These are phyloP conservation scores for Phytophthora citricola DNA, from an alignment of 352 stramenopile genomes.

Conservation along the genomic window DNA sequence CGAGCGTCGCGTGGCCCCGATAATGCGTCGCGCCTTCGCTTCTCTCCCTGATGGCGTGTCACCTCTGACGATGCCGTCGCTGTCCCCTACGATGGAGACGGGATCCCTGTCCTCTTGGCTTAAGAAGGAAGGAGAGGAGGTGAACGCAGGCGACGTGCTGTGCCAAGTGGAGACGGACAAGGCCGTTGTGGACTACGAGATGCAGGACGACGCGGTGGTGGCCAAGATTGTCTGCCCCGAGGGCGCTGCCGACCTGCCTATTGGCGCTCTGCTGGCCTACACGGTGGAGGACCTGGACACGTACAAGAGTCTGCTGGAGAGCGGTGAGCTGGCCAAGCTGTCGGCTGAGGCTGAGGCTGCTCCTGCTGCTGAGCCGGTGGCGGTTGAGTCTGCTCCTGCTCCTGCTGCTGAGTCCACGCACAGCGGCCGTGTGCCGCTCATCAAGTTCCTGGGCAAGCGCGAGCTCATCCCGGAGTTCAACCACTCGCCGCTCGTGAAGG, in stretches of 20 bases:
- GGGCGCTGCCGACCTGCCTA: slow-evolving; percentile 90
- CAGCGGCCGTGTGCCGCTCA: slow-evolving; percentile 61
- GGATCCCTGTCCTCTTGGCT: slow-evolving; percentile 96
- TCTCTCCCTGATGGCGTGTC: slow-evolving; percentile 78
- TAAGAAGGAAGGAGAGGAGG: slow-evolving; percentile 90
- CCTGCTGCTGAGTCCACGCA: slow-evolving; percentile 18
- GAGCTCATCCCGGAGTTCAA: slow-evolving; percentile 59
- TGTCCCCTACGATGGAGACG: slow-evolving; percentile 97
- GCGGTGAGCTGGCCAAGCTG: slow-evolving; percentile 61
- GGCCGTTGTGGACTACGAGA: slow-evolving; percentile 98
- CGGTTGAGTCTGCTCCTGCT: slow-evolving; percentile 2
- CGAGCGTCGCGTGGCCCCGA: slow-evolving; percentile 19
- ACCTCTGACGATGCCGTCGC: slow-evolving; percentile 92
- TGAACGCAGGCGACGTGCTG: slow-evolving; percentile 93
- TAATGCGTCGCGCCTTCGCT: slow-evolving; percentile 49
- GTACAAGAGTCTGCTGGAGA: slow-evolving; percentile 67
- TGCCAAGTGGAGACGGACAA: slow-evolving; percentile 99
- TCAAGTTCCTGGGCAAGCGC: slow-evolving; percentile 90
- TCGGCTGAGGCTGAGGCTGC: slow-evolving; percentile 28
- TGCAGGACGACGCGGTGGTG: slow-evolving; percentile 96
- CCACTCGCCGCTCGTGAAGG: slow-evolving; percentile 36
- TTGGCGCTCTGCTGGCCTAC: slow-evolving; percentile 94
- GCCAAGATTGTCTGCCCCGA: slow-evolving; percentile 94
- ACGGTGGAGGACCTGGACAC: slow-evolving; percentile 93
- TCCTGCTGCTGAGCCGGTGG: slow-evolving; percentile 13